phyloP scores from a whole-genome alignment of 2,329 filamentous ascomycete genomes.

The Clarireedia homoeocarpa region DNA sequence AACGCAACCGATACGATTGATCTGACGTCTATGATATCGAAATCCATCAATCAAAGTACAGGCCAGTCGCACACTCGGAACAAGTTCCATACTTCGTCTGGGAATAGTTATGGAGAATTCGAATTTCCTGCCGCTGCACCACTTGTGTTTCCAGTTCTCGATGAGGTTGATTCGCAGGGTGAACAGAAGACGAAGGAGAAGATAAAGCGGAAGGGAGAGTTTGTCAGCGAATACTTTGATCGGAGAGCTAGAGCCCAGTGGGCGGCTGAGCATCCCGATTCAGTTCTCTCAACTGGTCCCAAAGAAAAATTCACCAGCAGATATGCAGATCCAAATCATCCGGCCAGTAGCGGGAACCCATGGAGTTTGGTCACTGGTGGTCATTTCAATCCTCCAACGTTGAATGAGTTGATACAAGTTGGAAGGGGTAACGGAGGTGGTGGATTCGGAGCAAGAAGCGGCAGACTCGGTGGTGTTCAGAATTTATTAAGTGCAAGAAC shows the following conservation, averaged over 20 bases:
- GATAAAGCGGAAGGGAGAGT: constrained; percentile 32
- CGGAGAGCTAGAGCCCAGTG: constrained; percentile 31
- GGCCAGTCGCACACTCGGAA: constrained; percentile 3
- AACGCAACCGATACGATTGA: constrained; percentile 21
- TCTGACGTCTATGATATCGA: constrained; percentile 30
- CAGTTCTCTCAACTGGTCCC: constrained; percentile 28
- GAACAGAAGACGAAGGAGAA: constrained; percentile 23
- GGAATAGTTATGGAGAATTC: constrained; percentile 31
- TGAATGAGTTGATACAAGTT: neutral
- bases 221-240: constrained; percentile 20
- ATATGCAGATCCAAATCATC: constrained; percentile 43
- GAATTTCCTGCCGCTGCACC: constrained; percentile 33
- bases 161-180: constrained; percentile 18
- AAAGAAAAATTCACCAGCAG: constrained; percentile 37
- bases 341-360: constrained; percentile 40
- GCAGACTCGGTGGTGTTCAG: no score
- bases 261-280: constrained; percentile 33
- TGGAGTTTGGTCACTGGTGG: constrained; percentile 40
- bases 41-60: constrained; percentile 19
- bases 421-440: neutral
- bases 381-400: constrained; percentile 24
- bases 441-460: neutral
- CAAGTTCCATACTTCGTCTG: constrained; percentile 21
- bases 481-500: neutral
- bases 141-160: constrained; percentile 33